These are phyloP conservation scores for Phytophthora uliginosa DNA, from an alignment of 352 stramenopile species.

Conservation along the genomic window DNA sequence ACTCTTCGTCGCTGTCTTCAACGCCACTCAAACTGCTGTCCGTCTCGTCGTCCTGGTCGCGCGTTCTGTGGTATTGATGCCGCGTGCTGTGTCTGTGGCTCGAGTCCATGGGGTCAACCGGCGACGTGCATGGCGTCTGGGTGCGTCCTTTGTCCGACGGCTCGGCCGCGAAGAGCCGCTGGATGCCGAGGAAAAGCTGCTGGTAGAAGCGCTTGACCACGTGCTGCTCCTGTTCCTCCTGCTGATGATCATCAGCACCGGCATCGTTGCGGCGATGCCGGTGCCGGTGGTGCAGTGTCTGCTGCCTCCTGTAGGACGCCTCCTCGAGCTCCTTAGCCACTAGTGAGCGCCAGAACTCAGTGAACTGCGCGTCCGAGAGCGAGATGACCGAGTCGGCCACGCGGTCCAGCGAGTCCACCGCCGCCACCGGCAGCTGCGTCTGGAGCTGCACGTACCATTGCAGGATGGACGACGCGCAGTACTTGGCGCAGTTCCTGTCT, in stretches of 20 bases:
- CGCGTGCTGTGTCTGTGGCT: constrained; percentile 33
- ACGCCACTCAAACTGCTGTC: constrained; percentile 18
- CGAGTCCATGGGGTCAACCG: constrained; percentile 46
- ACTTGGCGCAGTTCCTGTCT: constrained; percentile 59
- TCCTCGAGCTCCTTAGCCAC: constrained; percentile 58
- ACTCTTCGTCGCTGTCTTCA: constrained; percentile 27
- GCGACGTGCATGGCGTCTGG: constrained; percentile 81
- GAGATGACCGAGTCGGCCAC: constrained; percentile 67
- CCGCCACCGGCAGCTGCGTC: constrained; percentile 56
- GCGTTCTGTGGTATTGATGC: constrained; percentile 16
- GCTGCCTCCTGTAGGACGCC: constrained; percentile 26
- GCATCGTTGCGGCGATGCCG: not conserved
- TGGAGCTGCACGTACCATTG: constrained; percentile 76
- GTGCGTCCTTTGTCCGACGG: constrained; percentile 39
- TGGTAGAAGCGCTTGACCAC: constrained; percentile 62
- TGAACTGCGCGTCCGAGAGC: constrained; percentile 74
- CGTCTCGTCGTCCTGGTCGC: constrained; percentile 17
- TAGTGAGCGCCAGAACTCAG: constrained; percentile 73
- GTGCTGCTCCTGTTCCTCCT: constrained; percentile 33
- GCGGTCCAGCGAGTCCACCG: constrained; percentile 61
- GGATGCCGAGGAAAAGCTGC: constrained; percentile 57
- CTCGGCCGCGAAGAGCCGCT: constrained; percentile 52
- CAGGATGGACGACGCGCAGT: constrained; percentile 67
- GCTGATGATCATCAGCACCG: constrained; percentile 18
- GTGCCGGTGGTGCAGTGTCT: constrained; percentile 12